phyloP scores from a whole-genome alignment of 176 grass and related monocot species.

The Musa acuminata region DNA sequence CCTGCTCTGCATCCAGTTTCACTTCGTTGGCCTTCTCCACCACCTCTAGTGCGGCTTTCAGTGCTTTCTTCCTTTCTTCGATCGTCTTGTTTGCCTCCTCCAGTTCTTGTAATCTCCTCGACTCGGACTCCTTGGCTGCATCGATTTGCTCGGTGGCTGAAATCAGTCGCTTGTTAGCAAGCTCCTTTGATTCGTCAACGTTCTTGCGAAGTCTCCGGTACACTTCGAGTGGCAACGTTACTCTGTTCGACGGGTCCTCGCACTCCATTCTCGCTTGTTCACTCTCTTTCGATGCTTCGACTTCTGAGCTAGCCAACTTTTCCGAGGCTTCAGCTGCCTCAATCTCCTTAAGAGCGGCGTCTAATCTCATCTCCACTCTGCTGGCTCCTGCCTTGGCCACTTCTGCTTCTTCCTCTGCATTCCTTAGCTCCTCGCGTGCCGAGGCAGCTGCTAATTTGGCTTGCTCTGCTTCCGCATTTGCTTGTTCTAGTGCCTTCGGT shows the following conservation, averaged over 20 bases:
- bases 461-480: neutral
- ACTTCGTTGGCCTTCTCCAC: neutral
- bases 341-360: neutral
- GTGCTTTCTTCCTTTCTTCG: constrained; percentile 5
- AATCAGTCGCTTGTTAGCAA: neutral
- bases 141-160: neutral
- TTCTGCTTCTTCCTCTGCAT: neutral
- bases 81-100: neutral
- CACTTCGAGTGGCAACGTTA: neutral
- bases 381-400: neutral
- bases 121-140: neutral
- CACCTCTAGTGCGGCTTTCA: constrained; percentile 3
- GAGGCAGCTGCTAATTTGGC: neutral
- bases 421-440: neutral
- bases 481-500: neutral
- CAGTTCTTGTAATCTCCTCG: neutral
- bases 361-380: constrained; percentile 1
- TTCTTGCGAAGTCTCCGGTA: constrained; percentile 6
- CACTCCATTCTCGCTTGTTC: neutral
- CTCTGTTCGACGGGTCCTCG: neutral
- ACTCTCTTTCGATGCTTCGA: neutral
- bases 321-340: neutral
- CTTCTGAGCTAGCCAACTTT: neutral
- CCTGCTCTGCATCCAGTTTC: constrained; percentile 1
- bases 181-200: neutral